Conservation (phyloP, 1,139 yeast genomes). For the Tardiomyces blankii region DNA sequence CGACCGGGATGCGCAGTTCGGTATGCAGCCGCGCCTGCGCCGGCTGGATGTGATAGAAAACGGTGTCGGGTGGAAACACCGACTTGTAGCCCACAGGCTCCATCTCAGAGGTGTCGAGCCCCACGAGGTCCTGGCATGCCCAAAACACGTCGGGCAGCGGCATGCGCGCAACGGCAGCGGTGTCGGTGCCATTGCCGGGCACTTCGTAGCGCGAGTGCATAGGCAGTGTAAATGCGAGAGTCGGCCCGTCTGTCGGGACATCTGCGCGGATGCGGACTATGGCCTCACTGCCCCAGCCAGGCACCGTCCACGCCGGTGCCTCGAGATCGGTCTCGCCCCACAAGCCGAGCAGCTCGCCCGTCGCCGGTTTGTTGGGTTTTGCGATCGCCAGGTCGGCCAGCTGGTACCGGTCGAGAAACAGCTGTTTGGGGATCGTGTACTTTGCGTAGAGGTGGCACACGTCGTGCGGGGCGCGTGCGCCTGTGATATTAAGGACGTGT, state of each 20-base stretch:
- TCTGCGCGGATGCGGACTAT: slow-evolving; percentile 26
- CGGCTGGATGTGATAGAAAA: slow-evolving; percentile 27
- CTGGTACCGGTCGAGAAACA: slow-evolving; percentile 33
- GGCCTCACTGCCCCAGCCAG: slow-evolving; percentile 36
- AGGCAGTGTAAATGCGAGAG: slow-evolving; percentile 28
- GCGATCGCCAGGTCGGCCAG: slow-evolving; percentile 23
- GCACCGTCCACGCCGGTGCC: slow-evolving; percentile 37
- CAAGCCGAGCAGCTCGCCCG: slow-evolving; percentile 25
- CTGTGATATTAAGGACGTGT: slow-evolving; percentile 11
- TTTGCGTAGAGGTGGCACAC: slow-evolving; percentile 31
- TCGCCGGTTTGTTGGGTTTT: slow-evolving; percentile 21
- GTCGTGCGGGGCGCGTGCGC: slow-evolving; percentile 10
- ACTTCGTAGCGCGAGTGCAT: slow-evolving; percentile 39
- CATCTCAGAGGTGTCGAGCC: slow-evolving; percentile 27
- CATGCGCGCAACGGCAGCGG: slow-evolving; percentile 13
- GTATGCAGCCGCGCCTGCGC: slow-evolving; percentile 2
- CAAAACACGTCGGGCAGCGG: slow-evolving; percentile 35
- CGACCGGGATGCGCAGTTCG: slow-evolving; percentile 6
- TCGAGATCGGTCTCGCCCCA: slow-evolving; percentile 37
- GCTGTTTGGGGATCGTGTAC: slow-evolving; percentile 26
- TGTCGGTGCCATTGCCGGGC: slow-evolving; percentile 20
- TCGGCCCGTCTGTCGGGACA: slow-evolving; percentile 2
- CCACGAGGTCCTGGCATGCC: slow-evolving; percentile 33
- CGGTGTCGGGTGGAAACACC: slow-evolving; percentile 34
- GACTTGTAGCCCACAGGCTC: slow-evolving; percentile 32